Evolutionary conservation across 257 asterid genomes (phyloP).

Genomic region (Nemophila menziesii): DNA sequence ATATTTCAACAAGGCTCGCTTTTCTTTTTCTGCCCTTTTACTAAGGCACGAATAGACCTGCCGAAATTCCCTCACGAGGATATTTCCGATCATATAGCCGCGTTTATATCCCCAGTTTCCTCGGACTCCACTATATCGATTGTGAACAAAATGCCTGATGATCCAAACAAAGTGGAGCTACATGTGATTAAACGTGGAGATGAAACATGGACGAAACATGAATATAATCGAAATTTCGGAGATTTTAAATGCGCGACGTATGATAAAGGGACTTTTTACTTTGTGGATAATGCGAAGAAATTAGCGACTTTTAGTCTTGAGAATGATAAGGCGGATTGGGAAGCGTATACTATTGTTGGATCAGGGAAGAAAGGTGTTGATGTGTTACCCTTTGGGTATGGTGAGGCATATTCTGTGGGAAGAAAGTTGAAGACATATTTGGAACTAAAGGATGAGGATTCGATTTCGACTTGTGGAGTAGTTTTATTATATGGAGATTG

Average conservation of each 20-base stretch:
- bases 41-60: constrained; percentile 16
- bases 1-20: constrained; percentile 10
- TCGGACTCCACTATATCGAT: neutral
- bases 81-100: constrained; percentile 10
- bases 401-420: neutral
- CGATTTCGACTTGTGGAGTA: neutral
- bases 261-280: neutral
- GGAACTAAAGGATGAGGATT: neutral
- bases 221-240: neutral
- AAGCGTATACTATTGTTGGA: neutral
- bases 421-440: neutral
- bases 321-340: neutral
- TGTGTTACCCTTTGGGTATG: neutral
- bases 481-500: neutral
- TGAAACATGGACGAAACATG: neutral
- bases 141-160: neutral
- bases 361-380: neutral
- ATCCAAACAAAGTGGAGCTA: neutral
- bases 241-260: neutral
- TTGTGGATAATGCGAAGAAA: neutral
- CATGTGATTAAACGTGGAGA: neutral
- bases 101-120: constrained; percentile 5
- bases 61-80: constrained; percentile 13
- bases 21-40: constrained; percentile 30
- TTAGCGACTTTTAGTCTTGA: neutral